Base-by-base conservation (phyloP, 371 early-diverging fungal genomes). In the Lichtheimia hyalospora region DNA sequence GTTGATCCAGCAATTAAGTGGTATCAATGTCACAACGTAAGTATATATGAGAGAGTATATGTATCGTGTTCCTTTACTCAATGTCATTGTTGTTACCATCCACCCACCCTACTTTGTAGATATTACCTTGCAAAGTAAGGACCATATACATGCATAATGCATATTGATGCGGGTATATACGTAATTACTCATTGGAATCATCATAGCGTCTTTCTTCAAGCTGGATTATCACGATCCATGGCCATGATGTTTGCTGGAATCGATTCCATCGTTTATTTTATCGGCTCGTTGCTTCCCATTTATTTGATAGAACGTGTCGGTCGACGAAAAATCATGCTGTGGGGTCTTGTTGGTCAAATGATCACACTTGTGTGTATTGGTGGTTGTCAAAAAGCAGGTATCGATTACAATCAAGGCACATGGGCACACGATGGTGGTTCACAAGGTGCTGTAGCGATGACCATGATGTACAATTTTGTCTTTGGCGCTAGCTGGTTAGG, bases 401-500 rank as follows among this genome's bases (percentile, higher is more conserved):
- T 63, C 15, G 40, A 44, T 52, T 59, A 61, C 18, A 27, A 55
- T 25, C 49, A 48, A 5, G 23, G 24, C 43, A 67, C 68, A 15
- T 52, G 68, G 5, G 41, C 69, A 40, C 54, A 64, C 46, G 63
- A 64, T 39, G 73, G 73, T 62, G 67, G 62, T 16, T 58, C 67
- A 51, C 73, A 73, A 41, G 60, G 62, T 13, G 62, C 61, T 48
- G 59, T 67, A n/a, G 63, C 61, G 15, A 40, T 66, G 28, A 64
- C 65, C 1, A 64, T 73, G 53, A 49, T 68, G 20, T 73, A 68
- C 54, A 73, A 75, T 55, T 61, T 83, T 58, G 53, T 60, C 61
- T 85, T 84, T 57, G 78, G 84, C 55, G 70, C 81, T 48, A 75
- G 84, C 40, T 85, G 83, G 84, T 73, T 84, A 8, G 85, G 86